Evolutionary conservation across 208 protist genomes (phyloP).

Genomic region (Acanthamoeba royreba): DNA sequence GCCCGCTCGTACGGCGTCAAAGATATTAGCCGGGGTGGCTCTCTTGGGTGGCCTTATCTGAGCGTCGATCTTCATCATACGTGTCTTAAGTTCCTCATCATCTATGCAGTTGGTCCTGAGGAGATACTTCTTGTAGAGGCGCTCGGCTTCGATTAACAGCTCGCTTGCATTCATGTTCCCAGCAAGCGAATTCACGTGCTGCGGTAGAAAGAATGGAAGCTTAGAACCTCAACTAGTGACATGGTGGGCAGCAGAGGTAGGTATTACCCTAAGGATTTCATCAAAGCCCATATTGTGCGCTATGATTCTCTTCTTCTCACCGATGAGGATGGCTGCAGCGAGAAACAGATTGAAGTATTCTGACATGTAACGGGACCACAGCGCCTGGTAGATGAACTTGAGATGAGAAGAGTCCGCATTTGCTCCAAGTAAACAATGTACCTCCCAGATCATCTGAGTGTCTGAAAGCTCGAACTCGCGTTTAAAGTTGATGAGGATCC

Average conservation of each 20-base stretch:
- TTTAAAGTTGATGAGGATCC: slow-evolving; percentile 34
- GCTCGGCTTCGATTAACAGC: background rate
- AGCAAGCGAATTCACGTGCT: background rate
- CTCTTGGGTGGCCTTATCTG: background rate
- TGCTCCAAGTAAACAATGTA: background rate
- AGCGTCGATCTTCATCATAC: background rate
- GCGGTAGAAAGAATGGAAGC: background rate
- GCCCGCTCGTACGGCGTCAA: background rate
- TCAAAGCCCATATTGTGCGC: background rate
- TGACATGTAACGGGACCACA: background rate
- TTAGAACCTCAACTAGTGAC: background rate
- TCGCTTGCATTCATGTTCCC: background rate
- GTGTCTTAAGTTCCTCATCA: background rate
- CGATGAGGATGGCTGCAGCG: background rate
- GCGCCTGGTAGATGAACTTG: background rate
- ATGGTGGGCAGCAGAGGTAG: background rate
- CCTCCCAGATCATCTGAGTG: background rate
- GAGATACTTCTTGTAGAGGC: slow-evolving; percentile 8
- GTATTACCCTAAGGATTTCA: background rate
- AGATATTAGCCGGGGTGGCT: background rate
- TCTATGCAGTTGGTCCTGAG: background rate
- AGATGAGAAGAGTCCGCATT: background rate
- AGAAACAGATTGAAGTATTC: background rate
- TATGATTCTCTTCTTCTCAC: background rate
- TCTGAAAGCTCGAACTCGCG: background rate